Base-by-base conservation (phyloP, 805 yeast genomes). In the Wickerhamiella kurtzmanii region DNA sequence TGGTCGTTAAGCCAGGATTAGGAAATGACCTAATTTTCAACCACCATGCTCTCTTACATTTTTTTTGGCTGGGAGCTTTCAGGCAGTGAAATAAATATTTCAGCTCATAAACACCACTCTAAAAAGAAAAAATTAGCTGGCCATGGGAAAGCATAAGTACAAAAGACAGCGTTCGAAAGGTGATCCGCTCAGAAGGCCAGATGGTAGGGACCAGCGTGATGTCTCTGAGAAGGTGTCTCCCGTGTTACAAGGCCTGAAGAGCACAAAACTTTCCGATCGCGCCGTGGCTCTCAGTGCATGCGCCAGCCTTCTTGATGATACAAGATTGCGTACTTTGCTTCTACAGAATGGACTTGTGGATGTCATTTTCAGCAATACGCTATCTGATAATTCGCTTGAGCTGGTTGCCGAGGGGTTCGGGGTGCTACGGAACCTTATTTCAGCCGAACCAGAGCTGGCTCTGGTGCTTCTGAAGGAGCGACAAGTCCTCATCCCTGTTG, bases 381-480 rank as follows among this genome's bases (percentile, higher is more conserved):
- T 88, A 19, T 75, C 74, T 41, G 95, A 85, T 59, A 59, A 71
- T 18, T 72, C 80, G 53, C 79, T 78, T 47, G 95, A 86, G 54
- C 76, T 85, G 41, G 80, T 83, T 17, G 82, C 82, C 18, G 94
- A 82, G 56, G 71, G 89, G 1, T 80, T 77, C 55, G 96, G 95
- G 1, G 67, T 89, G 20, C 65, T 92, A 52, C 74, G 95, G 60
- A 86, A 82, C 59, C 59, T 89, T 47, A 80, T 82, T 2, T 70
- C 85, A 58, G 95, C 87, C 64, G 96, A 96, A 18, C 80, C 84
- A 55, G 94, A 85, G 52, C 73, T 85, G 35, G 77, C 86, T 22
- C 74, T 76, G 18, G 76, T 75, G 60, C 61, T 83, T 46, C 82
- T 94, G 83, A 75, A 96, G 59, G 76, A 77, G 16, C 77, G 82